Evolutionary conservation across 139 green algal genomes (phyloP), one percentile per base, ranked within the genome.

Genomic region (Tetradesmus lagerheimii): DNA sequence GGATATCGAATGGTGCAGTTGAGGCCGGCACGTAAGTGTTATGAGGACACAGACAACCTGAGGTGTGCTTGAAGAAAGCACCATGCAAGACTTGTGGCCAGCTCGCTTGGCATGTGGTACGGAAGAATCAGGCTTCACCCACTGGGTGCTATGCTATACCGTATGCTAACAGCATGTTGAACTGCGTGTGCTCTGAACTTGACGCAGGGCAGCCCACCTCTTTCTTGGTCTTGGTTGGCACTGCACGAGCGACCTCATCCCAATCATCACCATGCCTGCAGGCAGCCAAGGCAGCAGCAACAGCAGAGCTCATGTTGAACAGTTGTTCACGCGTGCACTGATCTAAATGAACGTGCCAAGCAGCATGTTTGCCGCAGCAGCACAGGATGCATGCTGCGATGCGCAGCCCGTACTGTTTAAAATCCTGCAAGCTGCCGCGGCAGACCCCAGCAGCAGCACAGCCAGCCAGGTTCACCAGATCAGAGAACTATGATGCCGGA

Each of bases 231-330:
- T 75, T 86, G 45, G 27, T 74, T 3, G 29, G 18, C 16, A 86
- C 47, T n/a, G 12, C 80, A 34, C 14, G 20, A 16, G 80, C 34
- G 0, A 86, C 80, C 27, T 35, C 8, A n/a, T 86, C 45, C 80
- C 80, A 86, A 27, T 86, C 80, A 74, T 86, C 80, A 41, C 80
- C 80, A 86, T 86, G 45, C 45, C 80, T 86, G 80, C 80, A 86
- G 50, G 79, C 41, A 64, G 20, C 41, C 1, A 29, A 6, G 29
- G 41, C 16, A 27, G 39, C 39, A 41, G 35, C 77, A 35, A 6
- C 16, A 50, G 37, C 77, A 83, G 57, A 0, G 8, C 2, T 31
- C 4, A 15, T 31, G 8, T 5, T 71, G 8, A 71, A 6, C 8
- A 8, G 57, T 23, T 71, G 20, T 31, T 6, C 20, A 71, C 31